Evolutionary conservation across 2,329 filamentous ascomycete species (phyloP).

Genomic region (Fusarium albosuccineum): DNA sequence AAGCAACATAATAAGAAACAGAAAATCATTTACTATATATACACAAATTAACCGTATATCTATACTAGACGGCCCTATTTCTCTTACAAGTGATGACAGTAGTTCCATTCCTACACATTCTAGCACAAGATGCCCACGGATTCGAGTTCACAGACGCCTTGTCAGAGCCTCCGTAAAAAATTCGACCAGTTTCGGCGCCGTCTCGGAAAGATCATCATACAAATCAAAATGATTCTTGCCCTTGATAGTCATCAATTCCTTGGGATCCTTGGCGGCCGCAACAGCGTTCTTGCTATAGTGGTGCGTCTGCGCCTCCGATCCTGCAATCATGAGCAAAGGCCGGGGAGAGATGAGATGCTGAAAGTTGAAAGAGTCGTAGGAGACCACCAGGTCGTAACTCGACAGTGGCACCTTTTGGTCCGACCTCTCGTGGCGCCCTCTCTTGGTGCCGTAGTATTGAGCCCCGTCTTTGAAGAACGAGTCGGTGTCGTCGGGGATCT

Average conservation of each 20-base stretch:
- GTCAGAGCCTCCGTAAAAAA: not conserved
- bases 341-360: constrained; percentile 2
- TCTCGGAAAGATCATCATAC: constrained; percentile 4
- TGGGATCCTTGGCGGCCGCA: not conserved
- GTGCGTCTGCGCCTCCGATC: not conserved
- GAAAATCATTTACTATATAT: too few species aligned
- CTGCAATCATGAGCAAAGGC: not conserved
- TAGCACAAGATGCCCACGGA: too few species aligned
- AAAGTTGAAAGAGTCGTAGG: not conserved
- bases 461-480: not conserved
- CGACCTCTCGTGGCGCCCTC: not conserved
- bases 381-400: not conserved
- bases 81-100: too few species aligned
- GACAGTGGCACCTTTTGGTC: not conserved
- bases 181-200: not conserved
- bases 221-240: constrained; percentile 6
- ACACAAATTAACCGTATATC: too few species aligned
- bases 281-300: not conserved
- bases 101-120: too few species aligned
- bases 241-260: not conserved
- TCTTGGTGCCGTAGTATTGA: not conserved
- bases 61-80: too few species aligned
- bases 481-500: not conserved
- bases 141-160: not conserved
- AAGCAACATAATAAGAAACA: too few species aligned